phyloP scores from a whole-genome alignment of 192 early-diverging fungal species.

The Umbelopsis ramanniana region DNA sequence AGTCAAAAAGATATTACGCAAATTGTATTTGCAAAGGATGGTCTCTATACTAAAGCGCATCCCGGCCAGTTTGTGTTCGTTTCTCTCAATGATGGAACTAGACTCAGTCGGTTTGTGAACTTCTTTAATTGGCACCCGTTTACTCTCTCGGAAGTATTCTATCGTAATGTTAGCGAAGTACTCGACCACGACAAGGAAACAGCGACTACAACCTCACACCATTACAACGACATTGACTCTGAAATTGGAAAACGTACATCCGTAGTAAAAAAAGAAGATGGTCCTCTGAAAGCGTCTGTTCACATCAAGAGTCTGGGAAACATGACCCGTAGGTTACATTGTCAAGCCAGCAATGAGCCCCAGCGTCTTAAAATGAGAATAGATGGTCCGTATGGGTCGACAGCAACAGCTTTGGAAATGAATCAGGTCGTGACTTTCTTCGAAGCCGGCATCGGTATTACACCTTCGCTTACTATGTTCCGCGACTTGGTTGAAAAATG shows the following conservation, averaged over 20 bases:
- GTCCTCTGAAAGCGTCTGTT: slow-evolving; percentile 19
- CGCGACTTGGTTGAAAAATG: slow-evolving; percentile 41
- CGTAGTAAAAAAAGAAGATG: not conserved
- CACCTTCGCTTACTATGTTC: slow-evolving; percentile 44
- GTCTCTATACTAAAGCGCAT: not conserved
- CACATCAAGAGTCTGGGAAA: slow-evolving; percentile 45
- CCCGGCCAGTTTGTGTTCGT: slow-evolving; percentile 51
- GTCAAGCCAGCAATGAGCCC: not conserved
- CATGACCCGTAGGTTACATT: slow-evolving; percentile 28
- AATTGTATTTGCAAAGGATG: not conserved
- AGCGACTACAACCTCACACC: too few relatives aligned
- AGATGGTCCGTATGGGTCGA: slow-evolving; percentile 47
- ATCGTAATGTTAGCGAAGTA: not conserved
- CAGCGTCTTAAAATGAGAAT: not conserved
- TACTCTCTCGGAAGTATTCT: slow-evolving; percentile 39
- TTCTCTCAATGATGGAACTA: slow-evolving; percentile 23
- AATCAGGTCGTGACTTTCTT: slow-evolving; percentile 29
- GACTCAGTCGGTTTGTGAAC: not conserved
- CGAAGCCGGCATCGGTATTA: slow-evolving; percentile 47
- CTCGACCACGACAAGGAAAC: not conserved
- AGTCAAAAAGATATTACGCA: not conserved
- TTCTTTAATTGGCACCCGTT: slow-evolving; percentile 41
- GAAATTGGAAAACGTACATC: not conserved
- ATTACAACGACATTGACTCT: not conserved
- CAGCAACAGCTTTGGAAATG: slow-evolving; percentile 26